Evolutionary conservation across 179 eudicot genomes (phyloP), one percentile per base, ranked within the genome.

Genomic region (Spergularia azorica): DNA sequence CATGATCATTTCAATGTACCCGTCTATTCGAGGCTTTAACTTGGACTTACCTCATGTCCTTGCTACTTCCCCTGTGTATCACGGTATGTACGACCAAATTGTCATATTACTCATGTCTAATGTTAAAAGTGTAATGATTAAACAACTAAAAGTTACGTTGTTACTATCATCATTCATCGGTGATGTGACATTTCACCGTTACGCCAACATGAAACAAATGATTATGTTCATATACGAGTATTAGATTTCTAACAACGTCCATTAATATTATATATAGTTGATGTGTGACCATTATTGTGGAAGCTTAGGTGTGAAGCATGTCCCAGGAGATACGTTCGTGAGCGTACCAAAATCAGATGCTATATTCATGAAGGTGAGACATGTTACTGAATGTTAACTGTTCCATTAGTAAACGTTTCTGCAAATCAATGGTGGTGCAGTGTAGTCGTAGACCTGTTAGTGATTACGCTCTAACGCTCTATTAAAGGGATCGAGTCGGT

Each of bases 41-140:
- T 80, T 83, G 26, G 86, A 83, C 65, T 51, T 83, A 8, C 86
- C 86, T 58, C 83, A 80, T 80, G 86, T 80, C 8, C 72, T 74
- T 38, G 72, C 77, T 4, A 71, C 68, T 26, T 83, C 83, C 10
- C 83, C 86, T 5, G 1, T 73, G 11, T 83, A 74, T 77, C 17
- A 58, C 0, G 86, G 85, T 79, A 76, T 2, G 12, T 43, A 32
- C 36, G 36, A 32, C 36, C 36, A 32, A 1, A 32, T 32, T 32
- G 36, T 32, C 36, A 32, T 32, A 32, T 32, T 32, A 32, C 36
- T 32, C 36, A 32, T 32, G 36, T 32, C 36, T 1, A 32, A 32
- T 32, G 36, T 32, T 32, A 32, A 32, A 32, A 1, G 36, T 32
- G 36, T 32, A 32, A 32, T 32, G 36, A 32, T 32, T 32, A 32